Evolutionary conservation across 371 early-diverging fungal genomes (phyloP), one percentile per base, ranked within the genome.

Genomic region (Chytridiales sp.): DNA sequence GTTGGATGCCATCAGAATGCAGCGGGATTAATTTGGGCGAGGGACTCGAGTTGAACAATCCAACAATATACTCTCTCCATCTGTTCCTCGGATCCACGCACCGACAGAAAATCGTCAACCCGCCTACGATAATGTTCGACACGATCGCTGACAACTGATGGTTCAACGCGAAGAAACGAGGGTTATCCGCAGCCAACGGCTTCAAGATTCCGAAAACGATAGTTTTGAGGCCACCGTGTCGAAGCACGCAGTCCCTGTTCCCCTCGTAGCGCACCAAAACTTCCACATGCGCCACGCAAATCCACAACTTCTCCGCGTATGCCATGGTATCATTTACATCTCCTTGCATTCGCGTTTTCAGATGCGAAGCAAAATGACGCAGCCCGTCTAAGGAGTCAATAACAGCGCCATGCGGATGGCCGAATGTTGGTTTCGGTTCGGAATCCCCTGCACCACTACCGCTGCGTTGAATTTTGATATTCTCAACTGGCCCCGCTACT

Each of bases 241-340:
- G 52, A 24, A 63, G 42, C 21, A 74, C 27, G n/a, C 62, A 58
- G 39, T 74, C 71, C 47, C 62, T 30, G 47, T 74, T 64, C 13
- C 60, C 66, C 8, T 62, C 65, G 44, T 61, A 69, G 5, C 71
- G 60, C 15, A 67, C 19, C 8, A 74, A 48, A 19, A 70, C 53
- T 36, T 74, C 75, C 13, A 66, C 15, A 58, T 67, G 69, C 22
- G 41, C 9, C 24, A 61, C 24, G 19, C 21, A 4, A 41, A 39
- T 11, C 21, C 13, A 35, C 47, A 15, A 15, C 15, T 8, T 24
- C 40, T 11, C 24, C 47, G 5, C 32, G 19, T 13, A 4, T 43
- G 13, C 47, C 57, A 46, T 44, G 34, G 19, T 34, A 56, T 24
- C 19, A 41, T 11, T 21, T 34, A 46, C 15, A 43, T 36, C 40